Base-by-base conservation (phyloP, 805 yeast species). In the Debaryomyces castellii region DNA sequence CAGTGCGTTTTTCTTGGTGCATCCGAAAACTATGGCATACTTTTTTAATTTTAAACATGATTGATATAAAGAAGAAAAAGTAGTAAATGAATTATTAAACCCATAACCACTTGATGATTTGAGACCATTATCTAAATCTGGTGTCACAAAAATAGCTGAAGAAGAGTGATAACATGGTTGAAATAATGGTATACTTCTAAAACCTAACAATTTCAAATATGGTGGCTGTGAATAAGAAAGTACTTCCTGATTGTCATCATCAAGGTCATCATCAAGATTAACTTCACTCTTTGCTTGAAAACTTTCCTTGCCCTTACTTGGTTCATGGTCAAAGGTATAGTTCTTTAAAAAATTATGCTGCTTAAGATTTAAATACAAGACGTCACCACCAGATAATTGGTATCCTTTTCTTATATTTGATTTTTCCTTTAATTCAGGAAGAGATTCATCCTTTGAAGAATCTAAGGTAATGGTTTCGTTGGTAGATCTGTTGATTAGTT, bases 21-120 rank as follows among this genome's bases (percentile, higher is more conserved):
- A 80, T 1, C 95, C 92, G 82, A 89, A 89, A 3, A 87, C 77
- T 6, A 92, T 64, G 0, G 87, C 94, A 54, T 77, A 81, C 54
- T 78, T 77, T 2, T 73, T 57, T 34, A 75, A 68, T 39, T 73
- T 72, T 4, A 66, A 59, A 64, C 94, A 64, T 2, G 83, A 74
- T 46, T 80, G 81, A 57, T 81, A 87, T 10, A 92, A 63, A 0
- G 90, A 77, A 0, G 87, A 72, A 55, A 90, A 78, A 0, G 92
- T 84, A 24, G 79, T 67, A 21, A 75, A 68, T 1, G 96, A 87
- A 21, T 91, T 87, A 21, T 74, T 64, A 48, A 69, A 78, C 0
- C 74, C 74, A 1, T 77, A 80, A 18, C 49, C 55, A 5, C 53
- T 45, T 10, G 58, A 37, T 3, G 61, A 45, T 18, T 51, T 59